Conservation (phyloP, 257 asterid species). For the Dorcoceras hygrometricum region DNA sequence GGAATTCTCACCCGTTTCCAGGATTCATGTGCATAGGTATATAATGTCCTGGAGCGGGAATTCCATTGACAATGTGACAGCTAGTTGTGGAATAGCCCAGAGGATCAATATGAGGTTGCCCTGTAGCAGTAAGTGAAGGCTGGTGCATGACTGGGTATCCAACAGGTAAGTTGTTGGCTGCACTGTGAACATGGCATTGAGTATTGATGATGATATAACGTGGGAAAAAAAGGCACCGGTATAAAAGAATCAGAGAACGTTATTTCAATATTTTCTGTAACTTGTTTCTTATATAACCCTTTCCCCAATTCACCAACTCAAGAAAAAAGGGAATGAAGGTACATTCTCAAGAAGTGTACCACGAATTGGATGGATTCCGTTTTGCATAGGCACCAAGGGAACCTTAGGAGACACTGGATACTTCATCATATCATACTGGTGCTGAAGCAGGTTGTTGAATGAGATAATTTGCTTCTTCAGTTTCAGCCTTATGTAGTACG, state of each 20-base stretch:
- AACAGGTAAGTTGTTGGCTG: conserved; percentile 75
- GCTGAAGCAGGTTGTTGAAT: conserved; percentile 54
- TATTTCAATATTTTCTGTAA: not conserved
- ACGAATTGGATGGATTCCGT: conserved; percentile 37
- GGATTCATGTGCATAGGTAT: conserved; percentile 59
- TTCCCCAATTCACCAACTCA: not conserved
- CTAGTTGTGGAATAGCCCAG: conserved; percentile 45
- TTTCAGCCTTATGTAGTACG: conserved; percentile 48
- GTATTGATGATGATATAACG: conserved; percentile 16
- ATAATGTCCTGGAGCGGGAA: conserved; percentile 58
- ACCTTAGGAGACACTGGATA: conserved; percentile 40
- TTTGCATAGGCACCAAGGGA: conserved; percentile 42
- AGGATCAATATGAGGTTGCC: conserved; percentile 56
- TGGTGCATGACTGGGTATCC: conserved; percentile 74
- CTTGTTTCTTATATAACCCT: not conserved
- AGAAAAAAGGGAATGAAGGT: not conserved
- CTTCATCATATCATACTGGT: conserved; percentile 45
- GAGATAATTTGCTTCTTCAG: conserved; percentile 47
- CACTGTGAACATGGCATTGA: conserved; percentile 44
- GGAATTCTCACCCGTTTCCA: conserved; percentile 51
- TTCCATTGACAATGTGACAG: conserved; percentile 60
- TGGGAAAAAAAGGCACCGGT: conserved; percentile 2
- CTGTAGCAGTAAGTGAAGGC: conserved; percentile 44
- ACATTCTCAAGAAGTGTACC: conserved; percentile 29
- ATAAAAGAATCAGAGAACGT: conserved; percentile 1